These are phyloP conservation scores for Penicillium digitatum DNA, from an alignment of 2,329 filamentous ascomycete genomes.

Conservation along the genomic window DNA sequence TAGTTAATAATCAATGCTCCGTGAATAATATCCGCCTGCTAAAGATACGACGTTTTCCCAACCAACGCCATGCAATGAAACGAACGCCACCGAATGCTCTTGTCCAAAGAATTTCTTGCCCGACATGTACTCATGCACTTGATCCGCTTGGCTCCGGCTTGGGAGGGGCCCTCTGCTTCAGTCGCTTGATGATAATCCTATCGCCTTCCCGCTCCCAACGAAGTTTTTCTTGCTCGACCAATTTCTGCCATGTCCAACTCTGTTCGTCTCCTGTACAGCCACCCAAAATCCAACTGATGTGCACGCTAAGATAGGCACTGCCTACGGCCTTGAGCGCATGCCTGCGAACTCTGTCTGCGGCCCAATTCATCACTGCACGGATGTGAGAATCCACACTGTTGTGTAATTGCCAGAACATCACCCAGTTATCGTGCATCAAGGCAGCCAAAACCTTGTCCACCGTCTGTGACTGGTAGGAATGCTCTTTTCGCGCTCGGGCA, in stretches of 20 bases:
- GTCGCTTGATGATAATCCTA: constrained; percentile 70
- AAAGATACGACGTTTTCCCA: constrained; percentile 11
- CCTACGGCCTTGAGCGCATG: constrained; percentile 85
- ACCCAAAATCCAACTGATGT: constrained; percentile 66
- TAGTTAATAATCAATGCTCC: constrained; percentile 11
- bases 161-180: constrained; percentile 28
- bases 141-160: constrained; percentile 15
- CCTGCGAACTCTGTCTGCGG: constrained; percentile 66
- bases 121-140: neutral
- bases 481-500: constrained; percentile 45
- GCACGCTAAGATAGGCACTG: constrained; percentile 71
- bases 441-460: constrained; percentile 66
- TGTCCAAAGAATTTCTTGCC: constrained; percentile 4
- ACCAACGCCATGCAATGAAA: constrained; percentile 22
- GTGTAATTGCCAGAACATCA: constrained; percentile 69
- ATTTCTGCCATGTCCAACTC: constrained; percentile 62
- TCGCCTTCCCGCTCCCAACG: constrained; percentile 77
- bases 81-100: constrained; percentile 14
- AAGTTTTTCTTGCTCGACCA: constrained; percentile 66
- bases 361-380: constrained; percentile 74
- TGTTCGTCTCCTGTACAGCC: constrained; percentile 42
- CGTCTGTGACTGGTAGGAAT: constrained; percentile 61
- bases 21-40: constrained; percentile 6
- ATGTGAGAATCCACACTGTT: constrained; percentile 74
- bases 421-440: constrained; percentile 77